A percentile compares a stretch with the other conserved stretches of the same genome.
phyloP scores from a whole-genome alignment of 257 asterid species.

The Dorcoceras hygrometricum region DNA sequence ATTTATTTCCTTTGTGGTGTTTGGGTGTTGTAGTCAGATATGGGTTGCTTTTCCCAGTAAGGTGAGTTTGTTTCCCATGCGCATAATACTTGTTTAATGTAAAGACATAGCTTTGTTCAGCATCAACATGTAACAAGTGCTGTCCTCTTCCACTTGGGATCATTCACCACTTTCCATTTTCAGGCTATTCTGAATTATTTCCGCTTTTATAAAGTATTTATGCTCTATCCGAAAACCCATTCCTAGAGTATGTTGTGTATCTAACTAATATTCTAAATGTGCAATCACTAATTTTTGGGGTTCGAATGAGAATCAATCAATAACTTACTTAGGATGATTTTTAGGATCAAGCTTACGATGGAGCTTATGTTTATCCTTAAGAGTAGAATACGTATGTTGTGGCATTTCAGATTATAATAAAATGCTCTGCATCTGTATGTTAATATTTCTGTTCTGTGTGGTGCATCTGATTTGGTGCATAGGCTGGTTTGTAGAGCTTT shows the following conservation, averaged over 20 bases:
- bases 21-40: conserved; percentile 89
- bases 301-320: too few species aligned
- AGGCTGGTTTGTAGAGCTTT: background rate
- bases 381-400: background rate
- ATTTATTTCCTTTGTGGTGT: conserved; percentile 97
- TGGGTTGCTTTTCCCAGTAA: conserved; percentile 75
- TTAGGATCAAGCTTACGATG: background rate
- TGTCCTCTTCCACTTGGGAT: conserved; percentile 1
- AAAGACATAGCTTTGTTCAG: conserved; percentile 13
- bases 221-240: too few species aligned
- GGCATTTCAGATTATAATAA: background rate
- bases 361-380: too few species aligned
- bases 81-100: too few species aligned
- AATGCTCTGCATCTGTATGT: background rate
- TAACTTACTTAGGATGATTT: background rate
- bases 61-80: conserved; percentile 38
- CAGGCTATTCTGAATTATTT: background rate
- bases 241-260: background rate
- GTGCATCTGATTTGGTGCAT: background rate
- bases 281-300: background rate
- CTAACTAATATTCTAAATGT: background rate
- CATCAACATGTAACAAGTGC: conserved; percentile 7
- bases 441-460: background rate
- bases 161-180: conserved; percentile 5
- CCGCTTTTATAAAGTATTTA: background rate